Evolutionary conservation across 2,329 filamentous ascomycete genomes (phyloP).

Genomic region (Penicillium sp.): DNA sequence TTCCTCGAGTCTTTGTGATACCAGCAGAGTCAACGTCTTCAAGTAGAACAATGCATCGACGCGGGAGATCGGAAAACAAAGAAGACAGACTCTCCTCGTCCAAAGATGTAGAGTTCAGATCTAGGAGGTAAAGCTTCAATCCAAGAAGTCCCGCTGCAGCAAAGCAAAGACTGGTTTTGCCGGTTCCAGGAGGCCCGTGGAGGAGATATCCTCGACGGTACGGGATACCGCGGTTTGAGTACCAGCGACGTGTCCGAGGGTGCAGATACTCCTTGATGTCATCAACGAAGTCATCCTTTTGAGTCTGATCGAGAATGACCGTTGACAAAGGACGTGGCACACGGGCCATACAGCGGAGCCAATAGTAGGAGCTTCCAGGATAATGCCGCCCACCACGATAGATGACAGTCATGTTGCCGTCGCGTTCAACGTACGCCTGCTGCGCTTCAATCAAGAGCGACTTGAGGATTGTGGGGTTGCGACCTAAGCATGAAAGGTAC

Average conservation of each 20-base stretch:
- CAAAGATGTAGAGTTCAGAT: constrained; percentile 61
- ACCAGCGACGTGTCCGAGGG: constrained; percentile 65
- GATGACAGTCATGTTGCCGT: constrained; percentile 40
- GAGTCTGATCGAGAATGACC: constrained; percentile 53
- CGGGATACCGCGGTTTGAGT: constrained; percentile 77
- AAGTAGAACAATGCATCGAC: constrained; percentile 70
- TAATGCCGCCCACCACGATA: constrained; percentile 35
- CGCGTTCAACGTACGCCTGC: constrained; percentile 36
- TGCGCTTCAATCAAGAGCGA: constrained; percentile 39
- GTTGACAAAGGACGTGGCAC: constrained; percentile 56
- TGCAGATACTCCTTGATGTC: constrained; percentile 61
- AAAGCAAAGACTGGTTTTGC: constrained; percentile 72
- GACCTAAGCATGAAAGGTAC: constrained; percentile 38
- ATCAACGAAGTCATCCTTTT: constrained; percentile 53
- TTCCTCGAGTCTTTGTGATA: constrained; percentile 56
- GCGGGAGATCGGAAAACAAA: constrained; percentile 68
- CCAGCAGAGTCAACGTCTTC: constrained; percentile 77
- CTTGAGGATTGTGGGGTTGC: constrained; percentile 36
- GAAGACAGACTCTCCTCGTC: constrained; percentile 66
- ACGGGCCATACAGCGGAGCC: constrained; percentile 43
- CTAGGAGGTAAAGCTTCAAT: constrained; percentile 72
- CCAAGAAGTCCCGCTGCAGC: constrained; percentile 70
- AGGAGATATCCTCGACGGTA: constrained; percentile 83
- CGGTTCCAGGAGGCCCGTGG: constrained; percentile 76
- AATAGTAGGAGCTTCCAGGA: constrained; percentile 23